Evolutionary conservation across 2,329 filamentous ascomycete genomes (phyloP).

Genomic region (Trichoderma sp.): DNA sequence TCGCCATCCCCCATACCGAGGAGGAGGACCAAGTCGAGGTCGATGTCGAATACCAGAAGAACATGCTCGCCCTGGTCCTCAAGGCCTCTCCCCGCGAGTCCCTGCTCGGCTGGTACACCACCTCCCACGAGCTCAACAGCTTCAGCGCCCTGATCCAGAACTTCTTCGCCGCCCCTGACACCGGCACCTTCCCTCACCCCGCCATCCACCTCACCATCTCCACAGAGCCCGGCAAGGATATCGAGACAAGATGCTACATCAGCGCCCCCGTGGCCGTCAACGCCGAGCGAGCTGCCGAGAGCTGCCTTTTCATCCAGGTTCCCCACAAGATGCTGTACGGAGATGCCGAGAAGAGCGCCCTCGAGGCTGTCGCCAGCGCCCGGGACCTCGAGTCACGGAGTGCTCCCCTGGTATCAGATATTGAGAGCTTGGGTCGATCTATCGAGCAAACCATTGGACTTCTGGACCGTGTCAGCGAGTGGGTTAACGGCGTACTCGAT

Average conservation of each 20-base stretch:
- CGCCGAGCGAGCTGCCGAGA: slow-evolving; percentile 90
- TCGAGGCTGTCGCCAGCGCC: slow-evolving; percentile 81
- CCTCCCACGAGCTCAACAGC: slow-evolving; percentile 92
- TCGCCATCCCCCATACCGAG: slow-evolving; percentile 97
- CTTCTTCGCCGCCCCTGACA: slow-evolving; percentile 96
- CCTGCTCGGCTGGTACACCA: slow-evolving; percentile 97
- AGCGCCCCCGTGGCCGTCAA: slow-evolving; percentile 92
- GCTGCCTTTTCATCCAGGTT: slow-evolving; percentile 95
- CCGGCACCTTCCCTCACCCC: slow-evolving; percentile 96
- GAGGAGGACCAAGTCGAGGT: slow-evolving; percentile 98
- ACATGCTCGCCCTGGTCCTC: slow-evolving; percentile 93
- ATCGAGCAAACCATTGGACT: slow-evolving; percentile 85
- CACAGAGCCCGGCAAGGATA: slow-evolving; percentile 81
- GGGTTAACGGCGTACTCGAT: slow-evolving; percentile 90
- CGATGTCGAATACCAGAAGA: slow-evolving; percentile 99
- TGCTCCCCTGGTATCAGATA: slow-evolving; percentile 75
- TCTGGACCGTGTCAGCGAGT: slow-evolving; percentile 86
- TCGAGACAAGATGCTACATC: slow-evolving; percentile 92
- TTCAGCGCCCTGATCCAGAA: slow-evolving; percentile 98
- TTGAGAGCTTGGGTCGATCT: slow-evolving; percentile 82
- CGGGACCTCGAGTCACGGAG: slow-evolving; percentile 74
- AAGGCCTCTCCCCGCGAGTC: slow-evolving; percentile 92
- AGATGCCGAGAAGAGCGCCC: slow-evolving; percentile 62
- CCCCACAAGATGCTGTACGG: slow-evolving; percentile 91
- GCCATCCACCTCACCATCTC: slow-evolving; percentile 94